Base-by-base conservation (phyloP, 441 rosid species). In the Melastoma candidum region DNA sequence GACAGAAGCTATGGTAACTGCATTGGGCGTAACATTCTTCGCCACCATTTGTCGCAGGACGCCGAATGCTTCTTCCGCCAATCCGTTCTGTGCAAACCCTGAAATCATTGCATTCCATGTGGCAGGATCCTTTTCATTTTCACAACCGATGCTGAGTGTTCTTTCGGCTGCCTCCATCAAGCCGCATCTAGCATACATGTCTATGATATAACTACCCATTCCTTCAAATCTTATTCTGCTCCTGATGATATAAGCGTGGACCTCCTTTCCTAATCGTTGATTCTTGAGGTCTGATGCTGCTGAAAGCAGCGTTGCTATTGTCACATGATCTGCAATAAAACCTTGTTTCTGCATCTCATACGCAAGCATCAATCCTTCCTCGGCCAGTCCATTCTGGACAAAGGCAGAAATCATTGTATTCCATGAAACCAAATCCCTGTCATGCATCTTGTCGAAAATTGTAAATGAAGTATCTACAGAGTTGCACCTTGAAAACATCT, bases 51-150 rank as follows among this genome's bases (percentile, higher is more conserved):
- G 63, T 54, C 66, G 70, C 39, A 84, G 73, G 45, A 74, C 72
- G 51, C 36, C 51, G 56, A 86, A 74, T 14, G 82, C 80, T 58
- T 86, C 89, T 53, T 76, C 80, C 36, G 66, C 51, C 64, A 70
- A 65, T 55, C 78, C 85, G 58, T 84, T 81, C 65, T 84, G 94
- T 0, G 83, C 74, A 66, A 76, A 87, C 46, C 97, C 97, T 54
- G 85, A 77, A 65, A 90, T 68, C 87, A 86, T 82, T 46, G 95
- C 76, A 63, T 90, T 90, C 95, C 94, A 90, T n/a, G 85, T 84
- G 63, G 93, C 90, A 56, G 74, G 88, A 75, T 89, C 95, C 69
- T 71, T 63, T 56, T 66, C 70, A 24, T 29, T 58, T 47, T 49
- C 27, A 54, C 47, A 50, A 26, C 63, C 65, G 29, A 56, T 68